Evolutionary conservation across 495 filamentous ascomycete species (phyloP).

Genomic region (Penicillium taxi): DNA sequence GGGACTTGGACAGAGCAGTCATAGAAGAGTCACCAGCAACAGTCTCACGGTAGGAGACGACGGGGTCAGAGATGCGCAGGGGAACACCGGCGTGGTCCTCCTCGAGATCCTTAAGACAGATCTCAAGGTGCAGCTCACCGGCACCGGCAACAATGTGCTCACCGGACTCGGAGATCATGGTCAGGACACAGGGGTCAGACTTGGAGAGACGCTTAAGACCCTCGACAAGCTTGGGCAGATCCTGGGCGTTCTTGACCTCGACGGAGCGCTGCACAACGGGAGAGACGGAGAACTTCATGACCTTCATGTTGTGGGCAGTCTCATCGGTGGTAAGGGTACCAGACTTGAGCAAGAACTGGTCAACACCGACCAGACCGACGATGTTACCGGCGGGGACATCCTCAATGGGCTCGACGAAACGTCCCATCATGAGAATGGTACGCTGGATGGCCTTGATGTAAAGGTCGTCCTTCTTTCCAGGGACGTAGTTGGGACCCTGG

Average conservation of each 20-base stretch:
- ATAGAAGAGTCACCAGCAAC: conserved; percentile 76
- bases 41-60: conserved; percentile 96
- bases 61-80: conserved; percentile 91
- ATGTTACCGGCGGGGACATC: conserved; percentile 99
- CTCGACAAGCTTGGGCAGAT: conserved; percentile 99
- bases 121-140: conserved; percentile 98
- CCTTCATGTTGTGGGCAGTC: conserved; percentile 98
- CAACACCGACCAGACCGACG: conserved; percentile 96
- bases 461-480: conserved; percentile 96
- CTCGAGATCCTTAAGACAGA: conserved; percentile 99
- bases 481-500: conserved; percentile 97
- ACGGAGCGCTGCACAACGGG: conserved; percentile 98
- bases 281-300: conserved; percentile 99
- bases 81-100: conserved; percentile 98
- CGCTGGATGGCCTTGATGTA: conserved; percentile 99
- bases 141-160: conserved; percentile 99
- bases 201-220: conserved; percentile 99
- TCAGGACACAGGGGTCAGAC: conserved; percentile 97
- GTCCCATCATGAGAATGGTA: conserved; percentile 99
- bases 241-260: conserved; percentile 99
- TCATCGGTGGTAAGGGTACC: conserved; percentile 97
- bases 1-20: conserved; percentile 96
- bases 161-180: conserved; percentile 78
- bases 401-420: conserved; percentile 97
- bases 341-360: conserved; percentile 99